Base-by-base conservation (phyloP, 495 filamentous ascomycete species). In the Penicillium desertorum region DNA sequence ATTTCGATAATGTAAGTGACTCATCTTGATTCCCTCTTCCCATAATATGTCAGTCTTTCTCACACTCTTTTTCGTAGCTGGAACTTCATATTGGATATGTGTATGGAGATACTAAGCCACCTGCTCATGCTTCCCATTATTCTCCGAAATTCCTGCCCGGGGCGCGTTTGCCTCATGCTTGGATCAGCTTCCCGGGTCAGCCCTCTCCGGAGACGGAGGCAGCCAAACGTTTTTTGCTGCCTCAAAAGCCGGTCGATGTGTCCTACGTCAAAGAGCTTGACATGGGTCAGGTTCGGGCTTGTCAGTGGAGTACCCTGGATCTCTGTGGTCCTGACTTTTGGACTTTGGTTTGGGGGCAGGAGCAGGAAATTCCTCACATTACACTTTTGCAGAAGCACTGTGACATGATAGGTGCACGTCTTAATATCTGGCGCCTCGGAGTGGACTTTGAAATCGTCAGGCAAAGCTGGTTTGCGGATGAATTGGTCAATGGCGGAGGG, bases 21-120 rank as follows among this genome's bases (percentile, higher is more conserved):
- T 17, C 1, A 2, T n/a, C 4, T 39, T 23, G 0, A 17, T 32
- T 12, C 19, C 8, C 16, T 1, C n/a, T 20, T 44, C n/a, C 3
- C 22, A 16, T 14, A 1, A 32, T 0, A 22, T 5, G 20, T 1
- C 19, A 7, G 44, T 14, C 32, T 27, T 27, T 1, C 27, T 56
- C 14, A 49, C 34, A 12, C 20, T 19, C 0, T 41, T 20, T 5
- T 1, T 29, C 14, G n/a, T 34, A 60, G 53, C 61, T 69, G 6
- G 68, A 61, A 34, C 56, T 69, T 16, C 68, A 71, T 36, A 71
- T 71, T 39, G 65, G 68, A 17, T 67, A 71, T 51, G 63, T 71
- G 4, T 69, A 71, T 57, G 69, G 65, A 8, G 51, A 58, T 30
- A 51, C 16, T 4, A 47, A 67, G 27, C 61, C 57, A 14, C 69